Evolutionary conservation across 352 stramenopile species (phyloP).

Genomic region (Halophytophthora polymorphica): DNA sequence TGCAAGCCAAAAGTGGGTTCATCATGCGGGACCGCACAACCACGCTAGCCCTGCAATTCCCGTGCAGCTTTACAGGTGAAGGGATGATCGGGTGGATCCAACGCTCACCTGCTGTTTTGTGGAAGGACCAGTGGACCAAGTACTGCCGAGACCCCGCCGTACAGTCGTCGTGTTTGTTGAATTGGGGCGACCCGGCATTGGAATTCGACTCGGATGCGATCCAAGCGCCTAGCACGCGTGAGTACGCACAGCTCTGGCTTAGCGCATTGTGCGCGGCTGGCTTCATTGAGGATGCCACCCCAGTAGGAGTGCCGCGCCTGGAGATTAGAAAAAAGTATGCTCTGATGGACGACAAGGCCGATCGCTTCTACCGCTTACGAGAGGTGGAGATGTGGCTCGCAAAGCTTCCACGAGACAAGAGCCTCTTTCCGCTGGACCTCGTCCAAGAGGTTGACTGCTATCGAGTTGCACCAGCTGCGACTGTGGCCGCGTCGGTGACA

Average conservation of each 20-base stretch:
- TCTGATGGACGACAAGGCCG: conserved; percentile 39
- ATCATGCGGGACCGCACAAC: conserved; percentile 54
- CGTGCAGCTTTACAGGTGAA: conserved; percentile 57
- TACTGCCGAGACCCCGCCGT: conserved; percentile 37
- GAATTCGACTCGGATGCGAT: conserved; percentile 49
- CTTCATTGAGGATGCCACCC: conserved; percentile 51
- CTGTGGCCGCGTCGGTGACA: background rate
- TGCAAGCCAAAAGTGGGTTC: conserved; percentile 42
- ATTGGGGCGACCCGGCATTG: conserved; percentile 33
- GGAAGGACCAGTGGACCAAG: conserved; percentile 50
- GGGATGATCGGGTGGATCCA: conserved; percentile 65
- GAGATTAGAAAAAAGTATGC: conserved; percentile 36
- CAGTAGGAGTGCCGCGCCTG: conserved; percentile 2
- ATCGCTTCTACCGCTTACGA: conserved; percentile 53
- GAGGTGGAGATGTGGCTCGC: conserved; percentile 49
- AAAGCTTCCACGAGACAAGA: conserved; percentile 30
- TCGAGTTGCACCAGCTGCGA: conserved; percentile 2
- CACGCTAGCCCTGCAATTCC: conserved; percentile 26
- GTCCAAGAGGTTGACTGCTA: conserved; percentile 62
- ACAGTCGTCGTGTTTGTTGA: conserved; percentile 20
- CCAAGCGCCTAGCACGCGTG: conserved; percentile 28
- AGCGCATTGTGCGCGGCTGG: conserved; percentile 55
- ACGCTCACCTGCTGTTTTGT: conserved; percentile 37
- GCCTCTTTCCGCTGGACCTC: conserved; percentile 61
- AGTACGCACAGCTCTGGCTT: conserved; percentile 48